phyloP scores from a whole-genome alignment of 2,329 filamentous ascomycete genomes.

The Aspergillus piperis region DNA sequence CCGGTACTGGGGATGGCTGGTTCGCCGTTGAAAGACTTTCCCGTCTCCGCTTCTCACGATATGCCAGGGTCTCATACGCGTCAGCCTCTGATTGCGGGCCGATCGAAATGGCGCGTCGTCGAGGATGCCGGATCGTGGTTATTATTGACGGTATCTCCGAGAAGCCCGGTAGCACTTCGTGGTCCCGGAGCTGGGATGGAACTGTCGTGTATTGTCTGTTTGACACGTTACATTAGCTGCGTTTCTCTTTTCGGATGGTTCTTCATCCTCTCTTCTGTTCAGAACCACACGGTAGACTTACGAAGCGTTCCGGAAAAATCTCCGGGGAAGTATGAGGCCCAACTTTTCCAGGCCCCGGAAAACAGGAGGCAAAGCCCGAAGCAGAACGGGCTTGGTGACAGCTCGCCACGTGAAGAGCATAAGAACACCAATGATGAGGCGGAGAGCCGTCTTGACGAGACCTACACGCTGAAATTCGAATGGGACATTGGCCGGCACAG shows the following conservation, averaged over 20 bases:
- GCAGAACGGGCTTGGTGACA: slow-evolving; percentile 78
- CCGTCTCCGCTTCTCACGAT: slow-evolving; percentile 70
- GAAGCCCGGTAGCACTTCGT: slow-evolving; percentile 89
- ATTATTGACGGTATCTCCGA: slow-evolving; percentile 82
- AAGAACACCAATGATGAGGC: slow-evolving; percentile 77
- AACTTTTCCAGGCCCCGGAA: slow-evolving; percentile 82
- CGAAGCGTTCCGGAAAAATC: slow-evolving; percentile 89
- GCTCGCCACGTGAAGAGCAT: slow-evolving; percentile 89
- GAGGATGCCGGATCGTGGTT: slow-evolving; percentile 76
- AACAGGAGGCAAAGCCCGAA: slow-evolving; percentile 76
- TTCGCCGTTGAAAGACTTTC: slow-evolving; percentile 57
- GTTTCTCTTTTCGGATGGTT: too few species aligned
- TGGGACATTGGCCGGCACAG: slow-evolving; percentile 61
- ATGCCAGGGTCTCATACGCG: slow-evolving; percentile 91
- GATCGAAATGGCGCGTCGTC: slow-evolving; percentile 78
- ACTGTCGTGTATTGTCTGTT: slow-evolving; percentile 76
- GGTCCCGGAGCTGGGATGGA: slow-evolving; percentile 69
- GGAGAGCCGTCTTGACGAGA: slow-evolving; percentile 61
- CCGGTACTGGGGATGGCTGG: slow-evolving; percentile 27
- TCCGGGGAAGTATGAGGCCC: slow-evolving; percentile 77
- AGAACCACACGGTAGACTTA: slow-evolving; percentile 36
- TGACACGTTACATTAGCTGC: not conserved
- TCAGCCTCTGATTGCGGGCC: slow-evolving; percentile 95
- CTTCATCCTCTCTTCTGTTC: not conserved
- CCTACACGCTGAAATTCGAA: slow-evolving; percentile 70